phyloP scores from a whole-genome alignment of 2,329 filamentous ascomycete genomes.

The Aspergillus calidoustus region DNA sequence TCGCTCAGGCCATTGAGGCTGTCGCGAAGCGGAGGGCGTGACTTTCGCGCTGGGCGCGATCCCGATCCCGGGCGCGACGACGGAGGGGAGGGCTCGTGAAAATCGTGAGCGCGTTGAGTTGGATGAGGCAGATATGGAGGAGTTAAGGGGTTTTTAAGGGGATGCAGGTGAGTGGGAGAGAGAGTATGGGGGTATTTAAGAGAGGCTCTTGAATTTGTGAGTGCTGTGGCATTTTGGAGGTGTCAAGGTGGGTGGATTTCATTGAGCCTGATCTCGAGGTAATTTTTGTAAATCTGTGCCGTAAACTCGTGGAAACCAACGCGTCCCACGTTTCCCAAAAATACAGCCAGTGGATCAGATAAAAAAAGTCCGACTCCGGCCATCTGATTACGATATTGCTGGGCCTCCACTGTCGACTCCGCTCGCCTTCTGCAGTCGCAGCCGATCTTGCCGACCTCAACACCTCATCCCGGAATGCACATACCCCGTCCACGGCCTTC shows the following conservation, averaged over 20 bases:
- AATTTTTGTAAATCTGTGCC: neutral
- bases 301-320: neutral
- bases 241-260: too few species aligned
- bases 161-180: neutral
- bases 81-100: slow-evolving; percentile 33
- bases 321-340: neutral
- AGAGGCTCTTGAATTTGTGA: slow-evolving; percentile 1
- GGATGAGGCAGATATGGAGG: slow-evolving; percentile 33
- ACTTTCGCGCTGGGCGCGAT: slow-evolving; percentile 59
- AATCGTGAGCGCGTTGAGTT: slow-evolving; percentile 34
- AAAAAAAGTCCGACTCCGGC: neutral
- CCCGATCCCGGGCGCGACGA: slow-evolving; percentile 37
- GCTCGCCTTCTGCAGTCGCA: neutral
- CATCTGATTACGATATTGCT: neutral
- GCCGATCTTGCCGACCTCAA: neutral
- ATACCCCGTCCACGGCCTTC: neutral
- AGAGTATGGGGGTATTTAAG: slow-evolving; percentile 8
- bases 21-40: slow-evolving; percentile 65
- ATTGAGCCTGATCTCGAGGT: neutral
- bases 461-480: neutral
- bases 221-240: too few species aligned
- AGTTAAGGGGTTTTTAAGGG: slow-evolving; percentile 26
- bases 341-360: neutral
- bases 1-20: slow-evolving; percentile 62
- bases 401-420: neutral